Evolutionary conservation across 2,329 filamentous ascomycete species (phyloP), one percentile per base, ranked within the genome.

Genomic region (Monosporascus sp.): DNA sequence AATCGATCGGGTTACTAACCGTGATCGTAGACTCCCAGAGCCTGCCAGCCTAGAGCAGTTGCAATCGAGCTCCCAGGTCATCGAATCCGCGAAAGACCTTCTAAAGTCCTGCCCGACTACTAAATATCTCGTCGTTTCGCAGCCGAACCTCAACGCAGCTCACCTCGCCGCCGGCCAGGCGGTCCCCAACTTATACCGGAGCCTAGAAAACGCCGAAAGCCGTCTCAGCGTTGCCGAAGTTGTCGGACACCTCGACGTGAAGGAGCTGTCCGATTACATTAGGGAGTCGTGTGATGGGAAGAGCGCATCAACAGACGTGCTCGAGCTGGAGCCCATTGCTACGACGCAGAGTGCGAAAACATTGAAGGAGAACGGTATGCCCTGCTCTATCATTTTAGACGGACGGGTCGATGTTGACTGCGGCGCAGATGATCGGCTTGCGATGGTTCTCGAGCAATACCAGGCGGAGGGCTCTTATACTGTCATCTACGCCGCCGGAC

Each of bases 101-200:
- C 80, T 96, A 26, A 74, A 77, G 40, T 70, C 73, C 51, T 96
- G 91, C 71, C 86, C 87, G 2, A 91, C 88, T 20, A 79, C 85
- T 49, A 81, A 81, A 61, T 96, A 96, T 72, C 74, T 95, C 53
- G 70, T 97, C 60, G 80, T 95, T 56, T 82, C 84, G 31, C 91
- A 96, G 67, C 85, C 88, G 11, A 87, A 88, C 60, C 78, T 91
- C 53, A 84, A 86, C 60, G 80, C 84, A 43, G 75, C 78, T 57
- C 90, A 96, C 69, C 85, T 93, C 63, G 72, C 74, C 60, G 72
- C 74, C 54, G 64, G 62, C 67, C 72, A 70, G 66, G 56, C 59
- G 70, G 66, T 73, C 75, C 72, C 79, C 74, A 74, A 78, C 68
- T 73, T 84, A 41, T 75, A 74, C 64, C 63, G 67, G 35, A 71